A percentile compares a stretch with the other conserved stretches of the same genome.
phyloP scores from a whole-genome alignment of 208 protist genomes.

The Tritrichomonas musculus region DNA sequence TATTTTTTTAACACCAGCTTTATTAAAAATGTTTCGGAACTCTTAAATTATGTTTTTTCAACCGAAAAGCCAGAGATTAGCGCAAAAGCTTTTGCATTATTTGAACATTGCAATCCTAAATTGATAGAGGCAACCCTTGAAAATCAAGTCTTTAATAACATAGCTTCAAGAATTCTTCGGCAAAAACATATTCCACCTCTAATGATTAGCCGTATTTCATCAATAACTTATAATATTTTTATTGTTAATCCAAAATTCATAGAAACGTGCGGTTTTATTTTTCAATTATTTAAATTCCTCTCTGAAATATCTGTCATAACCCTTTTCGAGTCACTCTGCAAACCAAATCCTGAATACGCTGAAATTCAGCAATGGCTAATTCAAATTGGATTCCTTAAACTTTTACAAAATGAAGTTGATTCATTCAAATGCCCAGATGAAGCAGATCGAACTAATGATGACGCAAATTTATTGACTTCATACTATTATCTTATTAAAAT shows the following conservation, averaged over 20 bases:
- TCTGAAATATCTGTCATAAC: not conserved
- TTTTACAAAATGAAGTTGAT: not conserved
- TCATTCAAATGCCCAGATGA: not conserved
- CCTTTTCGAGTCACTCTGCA: not conserved
- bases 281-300: not conserved
- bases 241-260: not conserved
- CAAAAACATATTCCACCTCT: not conserved
- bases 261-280: not conserved
- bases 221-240: not conserved
- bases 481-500: not conserved
- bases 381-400: not conserved
- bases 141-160: not conserved
- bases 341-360: not conserved
- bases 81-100: slow-evolving; percentile 15
- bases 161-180: not conserved
- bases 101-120: not conserved
- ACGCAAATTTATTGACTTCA: not conserved
- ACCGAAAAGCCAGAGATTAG: not conserved
- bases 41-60: not conserved
- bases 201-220: not conserved
- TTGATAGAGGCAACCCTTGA: not conserved
- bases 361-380: not conserved
- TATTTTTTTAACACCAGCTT: not conserved
- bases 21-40: not conserved
- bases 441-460: not conserved